Evolutionary conservation across 305 asterid species (phyloP).

Genomic region (Fraxinus nigra): DNA sequence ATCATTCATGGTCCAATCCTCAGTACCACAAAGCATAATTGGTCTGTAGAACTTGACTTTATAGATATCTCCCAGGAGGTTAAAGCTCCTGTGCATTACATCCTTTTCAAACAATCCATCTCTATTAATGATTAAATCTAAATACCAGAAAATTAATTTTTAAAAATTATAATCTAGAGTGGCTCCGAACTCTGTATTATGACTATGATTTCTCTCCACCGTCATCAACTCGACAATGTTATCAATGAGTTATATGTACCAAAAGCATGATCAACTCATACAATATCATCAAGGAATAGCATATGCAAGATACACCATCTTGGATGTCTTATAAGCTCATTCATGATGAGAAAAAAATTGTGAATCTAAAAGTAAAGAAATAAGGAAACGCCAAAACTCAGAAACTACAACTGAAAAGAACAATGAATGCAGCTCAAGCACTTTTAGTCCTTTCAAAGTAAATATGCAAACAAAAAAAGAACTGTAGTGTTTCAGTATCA

Average conservation of each 20-base stretch:
- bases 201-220: background rate
- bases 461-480: background rate
- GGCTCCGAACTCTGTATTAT: background rate
- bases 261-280: background rate
- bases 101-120: background rate
- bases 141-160: background rate
- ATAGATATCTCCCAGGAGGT: too few species aligned
- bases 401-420: background rate
- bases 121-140: too few species aligned
- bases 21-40: background rate
- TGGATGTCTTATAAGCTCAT: background rate
- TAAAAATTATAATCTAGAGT: background rate
- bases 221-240: background rate
- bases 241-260: background rate
- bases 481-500: background rate
- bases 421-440: slow-evolving; percentile 5
- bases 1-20: background rate
- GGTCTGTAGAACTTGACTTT: background rate
- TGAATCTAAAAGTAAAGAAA: background rate
- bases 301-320: background rate
- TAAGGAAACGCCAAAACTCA: background rate
- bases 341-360: background rate
- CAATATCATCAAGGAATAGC: background rate
- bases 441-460: background rate
- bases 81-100: background rate